Percentiles rank a stretch among this genome's conserved stretches.
These are phyloP conservation scores for Torulaspora gathmanii DNA, from an alignment of 805 yeast species.

Conservation along the genomic window DNA sequence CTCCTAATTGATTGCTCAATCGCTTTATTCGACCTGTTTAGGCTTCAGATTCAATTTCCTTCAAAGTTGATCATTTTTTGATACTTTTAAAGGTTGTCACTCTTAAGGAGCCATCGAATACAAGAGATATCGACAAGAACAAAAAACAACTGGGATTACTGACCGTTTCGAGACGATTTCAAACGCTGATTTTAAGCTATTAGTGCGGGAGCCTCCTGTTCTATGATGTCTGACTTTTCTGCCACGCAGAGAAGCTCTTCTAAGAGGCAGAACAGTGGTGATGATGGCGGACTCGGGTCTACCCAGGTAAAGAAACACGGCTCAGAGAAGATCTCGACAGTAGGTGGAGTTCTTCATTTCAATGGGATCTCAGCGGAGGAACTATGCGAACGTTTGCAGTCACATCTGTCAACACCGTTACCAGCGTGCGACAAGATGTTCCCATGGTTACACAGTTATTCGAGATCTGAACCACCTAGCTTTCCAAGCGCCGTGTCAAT, in stretches of 20 bases:
- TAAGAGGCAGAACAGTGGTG: slow-evolving; percentile 12
- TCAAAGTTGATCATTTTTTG: not conserved
- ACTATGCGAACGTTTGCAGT: slow-evolving; percentile 9
- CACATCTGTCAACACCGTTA: slow-evolving; percentile 31
- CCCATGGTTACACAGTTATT: slow-evolving; percentile 88
- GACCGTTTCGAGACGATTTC: not conserved
- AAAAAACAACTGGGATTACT: not conserved
- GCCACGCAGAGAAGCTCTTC: slow-evolving; percentile 10
- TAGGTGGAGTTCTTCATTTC: not conserved
- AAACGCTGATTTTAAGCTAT: not conserved
- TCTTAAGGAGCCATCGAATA: slow-evolving; percentile 3
- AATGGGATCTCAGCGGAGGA: slow-evolving; percentile 11
- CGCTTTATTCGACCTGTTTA: not conserved
- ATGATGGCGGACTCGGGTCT: slow-evolving; percentile 4
- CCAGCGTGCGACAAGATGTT: slow-evolving; percentile 70
- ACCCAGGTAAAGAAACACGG: slow-evolving; percentile 13
- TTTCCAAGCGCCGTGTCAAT: slow-evolving; percentile 39
- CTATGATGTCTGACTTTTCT: slow-evolving; percentile 7
- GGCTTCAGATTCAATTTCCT: not conserved
- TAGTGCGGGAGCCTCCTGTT: not conserved
- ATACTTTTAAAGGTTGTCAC: not conserved
- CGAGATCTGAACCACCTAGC: slow-evolving; percentile 52
- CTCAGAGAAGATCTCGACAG: slow-evolving; percentile 6
- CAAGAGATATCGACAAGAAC: not conserved
- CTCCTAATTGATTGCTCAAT: not conserved